Evolutionary conservation across 2,329 filamentous ascomycete species (phyloP), one percentile per base, ranked within the genome.

Genomic region (Gyromitra esculenta): DNA sequence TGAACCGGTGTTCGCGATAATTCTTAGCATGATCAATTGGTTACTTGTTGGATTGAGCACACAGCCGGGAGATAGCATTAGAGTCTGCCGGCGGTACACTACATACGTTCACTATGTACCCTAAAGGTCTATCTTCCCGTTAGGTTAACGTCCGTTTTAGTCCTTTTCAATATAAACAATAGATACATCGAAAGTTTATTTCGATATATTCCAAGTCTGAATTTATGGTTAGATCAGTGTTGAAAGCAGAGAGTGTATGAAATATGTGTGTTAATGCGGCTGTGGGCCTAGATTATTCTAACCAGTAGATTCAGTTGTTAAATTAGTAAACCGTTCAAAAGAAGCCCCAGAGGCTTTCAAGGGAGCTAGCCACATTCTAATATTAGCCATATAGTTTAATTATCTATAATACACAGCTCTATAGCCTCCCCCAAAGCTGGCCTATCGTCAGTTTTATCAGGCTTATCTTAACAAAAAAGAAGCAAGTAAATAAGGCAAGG

Each of bases 31-130:
- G 59, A 62, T 43, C n/a, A 35, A 39, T 54, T 1, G 4, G n/a
- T 43, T 45, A 15, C 15, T 43, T 31, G 11, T 11, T n/a, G 18
- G 18, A 48, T 64, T 64, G 43, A 21, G 37, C 25, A 43, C 35
- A 48, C 15, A 35, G 13, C 48, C 60, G 48, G 64, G 37, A 68
- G 37, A 39, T 41, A 21, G 9, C 21, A 39, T 68, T 68, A 5
- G 35, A 9, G 13, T 43, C 15, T 18, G 25, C 11, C 15, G 37
- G 21, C 0, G 41, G 41, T 43, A 11, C 37, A 9, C n/a, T 60
- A 39, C 13, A 59, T 45, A 59, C 15, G 18, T 43, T 6, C 13
- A 41, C 39, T 5, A 5, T 52, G 31, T 41, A n/a, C 18, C 8
- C 5, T 41, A 9, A n/a, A 11, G 18, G 18, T n/a, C 21, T 13